phyloP scores from a whole-genome alignment of 176 grass and related monocot species.

The Poa annua region DNA sequence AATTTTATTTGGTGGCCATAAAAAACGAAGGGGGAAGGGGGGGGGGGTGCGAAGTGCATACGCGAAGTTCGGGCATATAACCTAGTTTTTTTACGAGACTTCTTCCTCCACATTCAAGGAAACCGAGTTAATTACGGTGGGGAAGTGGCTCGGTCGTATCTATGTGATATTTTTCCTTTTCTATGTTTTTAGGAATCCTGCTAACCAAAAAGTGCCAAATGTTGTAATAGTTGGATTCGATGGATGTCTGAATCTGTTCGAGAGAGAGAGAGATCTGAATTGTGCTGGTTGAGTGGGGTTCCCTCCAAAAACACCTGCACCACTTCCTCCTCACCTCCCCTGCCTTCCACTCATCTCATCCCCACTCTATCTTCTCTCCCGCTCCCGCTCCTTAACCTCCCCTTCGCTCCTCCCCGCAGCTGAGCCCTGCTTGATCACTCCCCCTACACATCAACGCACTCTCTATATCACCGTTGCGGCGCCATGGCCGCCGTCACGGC shows the following conservation, averaged over 20 bases:
- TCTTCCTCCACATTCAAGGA: too few relatives aligned
- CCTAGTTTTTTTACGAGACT: too few relatives aligned
- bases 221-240: neutral
- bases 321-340: conserved; percentile 49
- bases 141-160: too few relatives aligned
- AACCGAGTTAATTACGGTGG: too few relatives aligned
- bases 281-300: conserved; percentile 7
- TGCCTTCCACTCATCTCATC: conserved; percentile 59
- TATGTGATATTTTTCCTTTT: too few relatives aligned
- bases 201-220: too few relatives aligned
- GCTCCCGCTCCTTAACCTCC: neutral
- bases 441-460: neutral
- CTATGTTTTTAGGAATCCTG: too few relatives aligned
- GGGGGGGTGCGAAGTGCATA: too few relatives aligned
- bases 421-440: neutral
- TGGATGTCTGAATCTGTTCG: neutral
- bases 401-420: neutral
- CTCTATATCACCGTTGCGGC: neutral
- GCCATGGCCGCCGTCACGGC: conserved; percentile 74
- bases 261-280: neutral
- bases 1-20: too few relatives aligned
- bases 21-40: too few relatives aligned
- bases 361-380: neutral
- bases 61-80: too few relatives aligned
- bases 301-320: conserved; percentile 37